phyloP scores from a whole-genome alignment of 441 rosid species.

The Arabidopsis hybrid region DNA sequence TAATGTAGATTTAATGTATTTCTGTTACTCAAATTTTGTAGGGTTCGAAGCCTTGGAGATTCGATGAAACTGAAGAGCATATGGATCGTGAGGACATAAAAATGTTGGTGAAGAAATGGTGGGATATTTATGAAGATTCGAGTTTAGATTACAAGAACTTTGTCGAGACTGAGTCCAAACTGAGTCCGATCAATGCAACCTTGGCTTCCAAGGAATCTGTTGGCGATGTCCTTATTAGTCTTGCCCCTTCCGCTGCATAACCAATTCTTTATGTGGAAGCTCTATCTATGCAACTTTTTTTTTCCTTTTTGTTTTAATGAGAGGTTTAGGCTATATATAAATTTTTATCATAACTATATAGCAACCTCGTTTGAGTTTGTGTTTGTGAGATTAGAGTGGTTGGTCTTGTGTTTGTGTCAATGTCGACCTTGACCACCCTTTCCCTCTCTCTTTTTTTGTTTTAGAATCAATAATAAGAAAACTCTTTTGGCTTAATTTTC shows the following conservation, averaged over 20 bases:
- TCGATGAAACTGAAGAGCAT: slow-evolving; percentile 63
- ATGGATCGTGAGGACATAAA: slow-evolving; percentile 76
- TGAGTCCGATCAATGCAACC: slow-evolving; percentile 6
- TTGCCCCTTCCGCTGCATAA: slow-evolving; percentile 41
- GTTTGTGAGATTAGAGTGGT: slow-evolving; percentile 14
- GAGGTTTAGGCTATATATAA: slow-evolving; percentile 29
- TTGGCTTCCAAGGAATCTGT: slow-evolving; percentile 17
- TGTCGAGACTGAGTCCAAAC: slow-evolving; percentile 28
- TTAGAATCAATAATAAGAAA: slow-evolving; percentile 14
- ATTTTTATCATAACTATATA: slow-evolving; percentile 22
- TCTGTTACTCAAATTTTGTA: slow-evolving; percentile 7
- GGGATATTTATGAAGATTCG: slow-evolving; percentile 77
- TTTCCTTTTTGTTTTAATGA: background rate
- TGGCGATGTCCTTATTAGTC: background rate
- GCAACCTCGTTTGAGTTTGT: slow-evolving; percentile 23
- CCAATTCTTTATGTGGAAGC: background rate
- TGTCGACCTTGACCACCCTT: slow-evolving; percentile 18
- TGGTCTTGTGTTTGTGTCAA: slow-evolving; percentile 35
- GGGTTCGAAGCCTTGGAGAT: slow-evolving; percentile 91
- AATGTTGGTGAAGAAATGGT: slow-evolving; percentile 73
- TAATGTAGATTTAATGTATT: background rate
- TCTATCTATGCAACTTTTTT: background rate
- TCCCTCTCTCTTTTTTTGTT: background rate
- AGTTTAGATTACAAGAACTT: slow-evolving; percentile 54
- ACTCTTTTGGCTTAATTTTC: background rate